Evolutionary conservation across 495 filamentous ascomycete genomes (phyloP).

Genomic region (Aeminium ludgeri): DNA sequence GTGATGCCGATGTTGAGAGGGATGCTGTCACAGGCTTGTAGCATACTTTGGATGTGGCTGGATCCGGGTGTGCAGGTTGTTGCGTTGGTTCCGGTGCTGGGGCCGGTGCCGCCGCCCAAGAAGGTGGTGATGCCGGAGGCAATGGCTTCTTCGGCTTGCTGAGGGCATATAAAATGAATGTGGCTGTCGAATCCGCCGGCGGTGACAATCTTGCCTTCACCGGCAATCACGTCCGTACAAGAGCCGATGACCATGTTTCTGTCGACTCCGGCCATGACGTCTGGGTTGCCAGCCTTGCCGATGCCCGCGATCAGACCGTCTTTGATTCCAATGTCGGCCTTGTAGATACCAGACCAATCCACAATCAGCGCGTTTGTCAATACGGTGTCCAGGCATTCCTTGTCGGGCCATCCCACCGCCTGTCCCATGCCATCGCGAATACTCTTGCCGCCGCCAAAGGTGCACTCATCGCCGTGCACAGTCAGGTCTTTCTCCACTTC

Average conservation of each 20-base stretch:
- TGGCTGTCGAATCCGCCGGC: constrained; percentile 86
- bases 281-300: constrained; percentile 92
- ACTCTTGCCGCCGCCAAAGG: constrained; percentile 91
- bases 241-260: constrained; percentile 66
- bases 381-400: constrained; percentile 64
- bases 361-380: constrained; percentile 87
- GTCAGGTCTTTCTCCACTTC: constrained; percentile 79
- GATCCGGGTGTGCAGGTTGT: constrained; percentile 89
- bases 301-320: constrained; percentile 77
- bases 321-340: constrained; percentile 93
- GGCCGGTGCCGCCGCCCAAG: constrained; percentile 87
- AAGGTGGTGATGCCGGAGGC: constrained; percentile 83
- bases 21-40: constrained; percentile 73
- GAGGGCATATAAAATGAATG: constrained; percentile 93
- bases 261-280: constrained; percentile 84
- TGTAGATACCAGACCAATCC: constrained; percentile 87
- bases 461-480: constrained; percentile 81
- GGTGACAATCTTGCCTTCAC: constrained; percentile 83
- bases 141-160: constrained; percentile 76
- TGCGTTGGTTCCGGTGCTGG: constrained; percentile 83
- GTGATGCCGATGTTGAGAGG: constrained; percentile 90
- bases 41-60: constrained; percentile 77
- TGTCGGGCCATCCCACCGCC: constrained; percentile 54
- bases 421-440: constrained; percentile 94
- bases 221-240: constrained; percentile 92